A percentile compares a stretch with the other conserved stretches of the same genome.
phyloP scores from a whole-genome alignment of 495 filamentous ascomycete genomes.

The Choiromyces venosus region DNA sequence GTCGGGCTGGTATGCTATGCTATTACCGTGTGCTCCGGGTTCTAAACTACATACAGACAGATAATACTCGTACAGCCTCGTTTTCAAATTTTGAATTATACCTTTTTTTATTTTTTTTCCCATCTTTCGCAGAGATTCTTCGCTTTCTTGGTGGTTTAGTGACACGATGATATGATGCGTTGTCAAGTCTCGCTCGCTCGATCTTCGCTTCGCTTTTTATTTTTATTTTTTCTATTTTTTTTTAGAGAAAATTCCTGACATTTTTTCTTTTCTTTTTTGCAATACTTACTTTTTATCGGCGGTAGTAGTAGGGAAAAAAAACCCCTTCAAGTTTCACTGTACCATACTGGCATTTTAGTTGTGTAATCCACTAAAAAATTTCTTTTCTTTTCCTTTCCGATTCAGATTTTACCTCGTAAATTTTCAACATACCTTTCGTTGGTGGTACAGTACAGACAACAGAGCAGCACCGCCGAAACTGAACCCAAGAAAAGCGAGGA shows the following conservation, averaged over 20 bases:
- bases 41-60: background rate
- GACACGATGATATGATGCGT: slow-evolving; percentile 36
- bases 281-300: background rate
- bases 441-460: background rate
- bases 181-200: slow-evolving; percentile 36
- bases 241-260: slow-evolving; percentile 13
- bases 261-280: background rate
- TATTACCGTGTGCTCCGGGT: background rate
- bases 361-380: background rate
- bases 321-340: background rate
- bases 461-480: background rate
- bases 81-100: background rate
- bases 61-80: background rate
- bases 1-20: background rate
- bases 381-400: background rate
- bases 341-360: background rate
- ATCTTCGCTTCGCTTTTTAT: slow-evolving; percentile 26
- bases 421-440: background rate
- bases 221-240: slow-evolving; percentile 18
- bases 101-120: background rate
- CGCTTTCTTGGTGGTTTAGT: background rate
- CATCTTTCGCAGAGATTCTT: background rate
- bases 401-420: background rate
- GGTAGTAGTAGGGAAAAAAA: background rate
- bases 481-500: background rate